Conservation (phyloP, 805 yeast genomes). For the Candida methanosorbosa region DNA sequence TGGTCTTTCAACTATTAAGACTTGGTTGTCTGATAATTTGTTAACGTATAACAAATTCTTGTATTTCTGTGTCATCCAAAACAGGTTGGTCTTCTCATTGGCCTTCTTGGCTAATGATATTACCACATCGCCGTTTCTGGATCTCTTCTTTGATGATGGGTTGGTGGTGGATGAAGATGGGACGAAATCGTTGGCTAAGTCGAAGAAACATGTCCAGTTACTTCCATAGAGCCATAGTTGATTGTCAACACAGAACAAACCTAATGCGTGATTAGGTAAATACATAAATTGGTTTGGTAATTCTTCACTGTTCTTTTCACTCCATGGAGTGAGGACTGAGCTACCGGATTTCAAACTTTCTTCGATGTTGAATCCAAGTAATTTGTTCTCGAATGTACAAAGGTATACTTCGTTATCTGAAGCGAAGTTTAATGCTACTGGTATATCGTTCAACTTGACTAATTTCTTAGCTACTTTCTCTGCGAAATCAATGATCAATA, state of each 20-base stretch:
- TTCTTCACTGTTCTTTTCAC: slow-evolving; percentile 63
- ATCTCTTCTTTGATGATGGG: slow-evolving; percentile 20
- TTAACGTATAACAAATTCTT: slow-evolving; percentile 61
- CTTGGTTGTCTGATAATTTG: slow-evolving; percentile 38
- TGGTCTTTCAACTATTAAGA: slow-evolving; percentile 70
- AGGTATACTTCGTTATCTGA: slow-evolving; percentile 32
- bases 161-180: slow-evolving; percentile 25
- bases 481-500: slow-evolving; percentile 39
- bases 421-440: slow-evolving; percentile 57
- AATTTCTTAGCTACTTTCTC: slow-evolving; percentile 29
- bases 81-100: slow-evolving; percentile 29
- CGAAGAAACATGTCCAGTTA: slow-evolving; percentile 71
- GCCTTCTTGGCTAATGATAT: slow-evolving; percentile 5
- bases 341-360: slow-evolving; percentile 4
- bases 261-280: slow-evolving; percentile 62
- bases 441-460: slow-evolving; percentile 49
- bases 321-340: slow-evolving; percentile 62
- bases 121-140: slow-evolving; percentile 20
- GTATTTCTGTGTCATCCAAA: slow-evolving; percentile 72
- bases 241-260: slow-evolving; percentile 41
- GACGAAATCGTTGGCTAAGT: slow-evolving; percentile 51
- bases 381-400: slow-evolving; percentile 63
- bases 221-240: slow-evolving; percentile 84
- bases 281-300: slow-evolving; percentile 57
- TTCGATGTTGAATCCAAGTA: slow-evolving; percentile 55